Percentiles rank a stretch among this genome's conserved stretches.
Evolutionary conservation across 2,329 filamentous ascomycete genomes (phyloP).

Genomic region (Aspergillus sp.): DNA sequence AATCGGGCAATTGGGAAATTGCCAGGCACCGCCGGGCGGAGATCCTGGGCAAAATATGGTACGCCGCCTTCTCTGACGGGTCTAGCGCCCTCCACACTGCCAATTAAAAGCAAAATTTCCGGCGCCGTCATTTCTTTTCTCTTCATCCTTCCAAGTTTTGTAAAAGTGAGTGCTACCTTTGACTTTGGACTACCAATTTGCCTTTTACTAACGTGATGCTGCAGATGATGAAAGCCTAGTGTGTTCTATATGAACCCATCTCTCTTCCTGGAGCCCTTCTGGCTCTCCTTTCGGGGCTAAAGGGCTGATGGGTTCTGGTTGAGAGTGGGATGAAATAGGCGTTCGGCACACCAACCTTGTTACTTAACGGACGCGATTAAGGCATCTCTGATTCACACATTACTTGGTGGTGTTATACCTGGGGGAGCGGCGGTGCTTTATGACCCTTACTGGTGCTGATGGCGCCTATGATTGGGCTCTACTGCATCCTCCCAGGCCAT

Average conservation of each 20-base stretch:
- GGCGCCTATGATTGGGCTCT: constrained; percentile 20
- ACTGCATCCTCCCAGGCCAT: neutral
- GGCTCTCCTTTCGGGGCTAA: constrained; percentile 81
- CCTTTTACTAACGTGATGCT: constrained; percentile 22
- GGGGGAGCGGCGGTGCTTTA: neutral
- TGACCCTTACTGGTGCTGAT: constrained; percentile 11
- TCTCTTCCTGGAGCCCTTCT: constrained; percentile 63
- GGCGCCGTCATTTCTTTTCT: constrained; percentile 53
- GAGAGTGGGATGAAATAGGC: constrained; percentile 88
- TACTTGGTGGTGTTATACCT: constrained; percentile 53
- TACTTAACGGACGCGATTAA: constrained; percentile 92
- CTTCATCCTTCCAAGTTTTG: constrained; percentile 99
- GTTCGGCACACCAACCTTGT: constrained; percentile 99
- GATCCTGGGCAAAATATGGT: constrained; percentile 16
- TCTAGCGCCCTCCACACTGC: constrained; percentile 25
- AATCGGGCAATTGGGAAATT: constrained; percentile 4
- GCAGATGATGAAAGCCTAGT: constrained; percentile 99
- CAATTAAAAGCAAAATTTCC: constrained; percentile 27
- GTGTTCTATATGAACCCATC: constrained; percentile 85
- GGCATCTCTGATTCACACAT: constrained; percentile 82
- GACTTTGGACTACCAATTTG: constrained; percentile 6
- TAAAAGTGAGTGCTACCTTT: constrained; percentile 69
- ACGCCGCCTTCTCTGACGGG: constrained; percentile 24
- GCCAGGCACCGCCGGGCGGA: neutral
- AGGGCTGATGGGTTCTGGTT: constrained; percentile 73